These are phyloP conservation scores for Kodamaea laetipori DNA, from an alignment of 805 yeast species.

Conservation along the genomic window DNA sequence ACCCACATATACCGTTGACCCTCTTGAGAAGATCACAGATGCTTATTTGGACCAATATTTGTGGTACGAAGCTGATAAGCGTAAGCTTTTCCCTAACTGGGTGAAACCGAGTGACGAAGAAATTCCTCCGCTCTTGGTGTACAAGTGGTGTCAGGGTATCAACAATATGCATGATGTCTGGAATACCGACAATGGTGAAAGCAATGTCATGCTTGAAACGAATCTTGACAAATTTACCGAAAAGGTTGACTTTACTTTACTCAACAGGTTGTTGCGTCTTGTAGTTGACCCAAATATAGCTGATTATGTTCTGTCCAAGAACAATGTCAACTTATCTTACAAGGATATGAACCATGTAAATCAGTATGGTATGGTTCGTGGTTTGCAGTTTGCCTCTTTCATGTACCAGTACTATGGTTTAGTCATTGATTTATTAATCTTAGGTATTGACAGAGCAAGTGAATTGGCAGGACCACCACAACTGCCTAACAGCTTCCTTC, in stretches of 20 bases:
- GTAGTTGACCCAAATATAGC: constrained; percentile 90
- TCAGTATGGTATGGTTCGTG: constrained; percentile 83
- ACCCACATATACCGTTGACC: constrained; percentile 88
- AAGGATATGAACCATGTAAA: constrained; percentile 96
- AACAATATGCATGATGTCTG: constrained; percentile 79
- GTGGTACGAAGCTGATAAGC: constrained; percentile 92
- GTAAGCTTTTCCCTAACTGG: constrained; percentile 93
- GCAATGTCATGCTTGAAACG: constrained; percentile 84
- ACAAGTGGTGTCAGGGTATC: constrained; percentile 92
- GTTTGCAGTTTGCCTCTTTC: constrained; percentile 88
- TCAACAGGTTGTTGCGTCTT: constrained; percentile 78
- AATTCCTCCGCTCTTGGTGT: constrained; percentile 86
- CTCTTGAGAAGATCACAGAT: constrained; percentile 92
- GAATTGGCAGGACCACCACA: constrained; percentile 81
- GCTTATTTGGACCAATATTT: constrained; percentile 93
- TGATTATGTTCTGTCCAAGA: constrained; percentile 90
- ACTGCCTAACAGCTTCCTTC: constrained; percentile 76
- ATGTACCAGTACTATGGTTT: constrained; percentile 89
- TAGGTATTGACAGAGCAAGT: constrained; percentile 84
- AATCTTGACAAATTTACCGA: constrained; percentile 71
- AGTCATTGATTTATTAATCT: constrained; percentile 73
- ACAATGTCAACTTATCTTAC: constrained; percentile 76
- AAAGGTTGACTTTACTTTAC: constrained; percentile 82
- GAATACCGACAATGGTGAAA: constrained; percentile 73
- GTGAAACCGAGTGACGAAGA: constrained; percentile 93